These are phyloP conservation scores for Dipodascopsis uninucleata DNA, from an alignment of 805 yeast genomes.

Conservation along the genomic window DNA sequence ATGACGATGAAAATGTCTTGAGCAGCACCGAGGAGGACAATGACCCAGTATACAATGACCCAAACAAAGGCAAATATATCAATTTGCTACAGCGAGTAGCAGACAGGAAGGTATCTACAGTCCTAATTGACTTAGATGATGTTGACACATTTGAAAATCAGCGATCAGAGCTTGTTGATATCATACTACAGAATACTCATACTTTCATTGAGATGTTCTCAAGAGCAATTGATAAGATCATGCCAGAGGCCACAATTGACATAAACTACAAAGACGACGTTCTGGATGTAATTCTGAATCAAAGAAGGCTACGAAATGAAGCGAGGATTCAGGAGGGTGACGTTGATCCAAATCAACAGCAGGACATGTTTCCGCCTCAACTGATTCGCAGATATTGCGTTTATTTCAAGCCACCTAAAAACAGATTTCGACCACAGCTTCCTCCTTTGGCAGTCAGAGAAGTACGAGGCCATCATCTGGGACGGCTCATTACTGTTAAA, in stretches of 20 bases:
- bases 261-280: constrained; percentile 82
- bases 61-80: constrained; percentile 59
- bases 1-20: constrained; percentile 31
- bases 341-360: constrained; percentile 44
- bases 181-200: constrained; percentile 67
- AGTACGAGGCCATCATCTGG: constrained; percentile 76
- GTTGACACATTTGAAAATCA: constrained; percentile 60
- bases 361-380: constrained; percentile 68
- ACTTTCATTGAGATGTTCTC: constrained; percentile 78
- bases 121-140: constrained; percentile 81
- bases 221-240: constrained; percentile 66
- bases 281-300: constrained; percentile 86
- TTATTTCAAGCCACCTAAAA: constrained; percentile 75
- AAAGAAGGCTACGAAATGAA: constrained; percentile 78
- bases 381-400: constrained; percentile 81
- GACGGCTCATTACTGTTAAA: constrained; percentile 81
- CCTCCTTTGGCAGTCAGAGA: constrained; percentile 85
- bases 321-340: constrained; percentile 70
- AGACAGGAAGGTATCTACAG: constrained; percentile 69
- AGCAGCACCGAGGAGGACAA: constrained; percentile 24
- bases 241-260: constrained; percentile 85
- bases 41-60: constrained; percentile 42
- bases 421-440: constrained; percentile 36
- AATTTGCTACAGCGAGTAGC: constrained; percentile 71
- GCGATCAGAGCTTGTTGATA: constrained; percentile 46